These are phyloP conservation scores for Hymenotorrendiella dingleyae DNA, from an alignment of 2,329 filamentous ascomycete genomes.

Conservation along the genomic window DNA sequence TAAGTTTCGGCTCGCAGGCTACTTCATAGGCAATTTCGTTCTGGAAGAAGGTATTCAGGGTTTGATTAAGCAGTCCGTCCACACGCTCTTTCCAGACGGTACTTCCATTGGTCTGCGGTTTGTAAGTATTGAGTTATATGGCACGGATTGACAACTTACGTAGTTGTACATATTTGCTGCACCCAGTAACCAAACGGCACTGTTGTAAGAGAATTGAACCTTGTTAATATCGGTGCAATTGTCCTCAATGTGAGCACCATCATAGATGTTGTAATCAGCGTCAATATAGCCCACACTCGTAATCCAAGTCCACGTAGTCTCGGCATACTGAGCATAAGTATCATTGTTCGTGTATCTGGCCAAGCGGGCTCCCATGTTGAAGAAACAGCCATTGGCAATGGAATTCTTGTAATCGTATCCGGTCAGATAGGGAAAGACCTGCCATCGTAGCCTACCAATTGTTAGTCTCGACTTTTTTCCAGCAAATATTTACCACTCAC, in stretches of 20 bases:
- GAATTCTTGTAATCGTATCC: conserved; percentile 60
- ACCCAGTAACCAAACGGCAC: conserved; percentile 57
- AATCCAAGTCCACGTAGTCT: conserved; percentile 64
- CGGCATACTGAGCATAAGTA: conserved; percentile 73
- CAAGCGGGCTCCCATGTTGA: conserved; percentile 64
- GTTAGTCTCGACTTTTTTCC: neutral
- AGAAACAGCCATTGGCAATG: conserved; percentile 64
- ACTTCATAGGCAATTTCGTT: conserved; percentile 54
- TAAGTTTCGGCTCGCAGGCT: conserved; percentile 48
- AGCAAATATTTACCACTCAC: conserved; percentile 13
- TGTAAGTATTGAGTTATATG: conserved; percentile 36
- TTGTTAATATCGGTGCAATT: conserved; percentile 48
- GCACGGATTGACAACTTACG: conserved; percentile 52
- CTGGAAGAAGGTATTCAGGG: conserved; percentile 34
- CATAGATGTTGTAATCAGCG: conserved; percentile 47
- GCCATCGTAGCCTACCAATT: conserved; percentile 59
- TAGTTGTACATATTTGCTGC: conserved; percentile 42
- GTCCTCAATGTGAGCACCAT: conserved; percentile 42
- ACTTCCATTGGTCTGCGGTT: conserved; percentile 31
- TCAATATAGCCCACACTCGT: conserved; percentile 52
- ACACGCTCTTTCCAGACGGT: conserved; percentile 34
- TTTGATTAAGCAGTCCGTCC: conserved; percentile 30
- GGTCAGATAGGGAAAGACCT: conserved; percentile 66
- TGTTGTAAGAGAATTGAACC: conserved; percentile 65
- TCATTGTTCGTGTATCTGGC: conserved; percentile 72